Evolutionary conservation across 768 basidiomycete genomes (phyloP), one percentile per base, ranked within the genome.

Genomic region (Scleroderma bovista): DNA sequence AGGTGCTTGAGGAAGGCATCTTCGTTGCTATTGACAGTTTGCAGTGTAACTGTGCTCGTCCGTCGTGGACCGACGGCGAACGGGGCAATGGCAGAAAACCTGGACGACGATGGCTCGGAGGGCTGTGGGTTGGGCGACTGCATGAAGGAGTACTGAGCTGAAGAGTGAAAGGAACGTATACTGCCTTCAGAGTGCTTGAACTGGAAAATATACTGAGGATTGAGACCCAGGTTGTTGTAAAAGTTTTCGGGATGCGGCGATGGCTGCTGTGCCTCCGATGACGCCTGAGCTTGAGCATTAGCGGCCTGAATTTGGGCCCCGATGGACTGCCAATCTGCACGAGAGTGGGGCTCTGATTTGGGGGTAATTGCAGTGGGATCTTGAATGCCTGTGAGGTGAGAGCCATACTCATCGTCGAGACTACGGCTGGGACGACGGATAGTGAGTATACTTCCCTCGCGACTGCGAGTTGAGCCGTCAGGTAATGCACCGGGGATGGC

Each of bases 381-480:
- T 46, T 57, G 62, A 37, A 48, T 61, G 37, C 48, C 47, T 17
- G 57, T 56, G 36, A 55, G 52, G 20, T 56, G 57, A 1, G 47
- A 50, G 19, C 60, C 57, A 16, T 66, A 58, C 39, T 76, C 67
- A 43, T 81, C 78, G 49, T 84, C 80, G 56, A 81, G 64, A 57
- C 81, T 83, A 54, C 77, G 74, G 58, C 82, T 85, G 19, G 76
- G 75, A 17, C 82, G 72, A 47, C 83, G 76, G n/a, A 81, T 60
- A 11, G 81, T 83, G 36, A 73, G 71, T 32, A 79, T 60, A 58
- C 79, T 82, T 50, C 75, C 77, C 59, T 84, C 84, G 39, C 80
- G 71, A 48, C 78, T 74, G 44, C 46, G 58, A 26, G 64, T 54
- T 10, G 63, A 56, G n/a, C 43, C 54, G 24, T 29, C 8, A 36